These are phyloP conservation scores for Theobroma cacao DNA, from an alignment of 345 rosid genomes.

Conservation along the genomic window DNA sequence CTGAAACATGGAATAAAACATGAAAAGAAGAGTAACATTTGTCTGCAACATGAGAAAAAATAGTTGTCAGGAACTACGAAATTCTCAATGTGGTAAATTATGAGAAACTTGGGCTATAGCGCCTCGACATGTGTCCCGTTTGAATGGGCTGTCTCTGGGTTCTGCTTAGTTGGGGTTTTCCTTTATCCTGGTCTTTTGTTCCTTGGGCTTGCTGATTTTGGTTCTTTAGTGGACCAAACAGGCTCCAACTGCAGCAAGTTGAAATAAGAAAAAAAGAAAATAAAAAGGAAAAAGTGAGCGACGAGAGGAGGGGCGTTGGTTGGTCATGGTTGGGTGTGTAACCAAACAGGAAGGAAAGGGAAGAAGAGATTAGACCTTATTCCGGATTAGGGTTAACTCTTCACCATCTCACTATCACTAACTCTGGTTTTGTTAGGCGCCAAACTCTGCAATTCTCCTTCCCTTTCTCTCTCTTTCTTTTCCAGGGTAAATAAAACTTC, in stretches of 20 bases:
- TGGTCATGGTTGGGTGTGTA: constrained; percentile 30
- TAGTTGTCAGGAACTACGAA: too few species aligned
- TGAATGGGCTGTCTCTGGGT: neutral
- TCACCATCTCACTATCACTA: constrained; percentile 19
- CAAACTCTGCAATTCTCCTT: constrained; percentile 33
- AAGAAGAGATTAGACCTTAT: constrained; percentile 20
- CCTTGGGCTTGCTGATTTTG: neutral
- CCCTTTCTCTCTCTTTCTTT: neutral
- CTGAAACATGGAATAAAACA: too few species aligned
- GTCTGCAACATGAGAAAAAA: too few species aligned
- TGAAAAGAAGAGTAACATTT: too few species aligned
- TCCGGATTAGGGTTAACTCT: constrained; percentile 55
- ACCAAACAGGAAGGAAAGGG: constrained; percentile 42
- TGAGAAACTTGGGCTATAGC: too few species aligned
- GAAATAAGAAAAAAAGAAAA: neutral
- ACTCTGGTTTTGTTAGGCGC: constrained; percentile 30
- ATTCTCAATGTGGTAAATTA: too few species aligned
- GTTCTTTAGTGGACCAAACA: neutral
- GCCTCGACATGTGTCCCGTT: too few species aligned
- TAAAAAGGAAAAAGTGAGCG: neutral
- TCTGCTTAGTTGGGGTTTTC: neutral
- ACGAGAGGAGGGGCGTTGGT: neutral
- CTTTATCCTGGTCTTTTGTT: neutral
- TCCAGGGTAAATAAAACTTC: neutral
- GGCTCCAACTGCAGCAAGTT: neutral